Evolutionary conservation across 176 grass and related monocot species (phyloP).

Genomic region (Triticum monococcum): DNA sequence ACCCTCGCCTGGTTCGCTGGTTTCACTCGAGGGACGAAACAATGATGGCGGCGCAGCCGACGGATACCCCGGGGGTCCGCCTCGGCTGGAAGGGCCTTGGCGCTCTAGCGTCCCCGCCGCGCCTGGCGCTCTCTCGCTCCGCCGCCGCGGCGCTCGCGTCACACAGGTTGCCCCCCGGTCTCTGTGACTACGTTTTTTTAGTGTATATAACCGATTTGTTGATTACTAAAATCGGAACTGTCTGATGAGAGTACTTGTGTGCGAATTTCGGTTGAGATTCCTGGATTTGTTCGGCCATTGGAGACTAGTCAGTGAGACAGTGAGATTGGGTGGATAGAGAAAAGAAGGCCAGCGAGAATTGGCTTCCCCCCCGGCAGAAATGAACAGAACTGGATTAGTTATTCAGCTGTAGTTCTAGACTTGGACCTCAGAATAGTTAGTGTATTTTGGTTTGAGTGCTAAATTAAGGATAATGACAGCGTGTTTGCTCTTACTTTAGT

Average conservation of each 20-base stretch:
- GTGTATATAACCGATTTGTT: neutral
- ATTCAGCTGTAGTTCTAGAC: neutral
- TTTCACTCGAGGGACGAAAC: neutral
- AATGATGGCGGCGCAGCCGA: constrained; percentile 18
- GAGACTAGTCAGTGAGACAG: neutral
- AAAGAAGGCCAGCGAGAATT: neutral
- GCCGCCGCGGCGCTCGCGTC: neutral
- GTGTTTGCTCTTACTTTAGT: neutral
- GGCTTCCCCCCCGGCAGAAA: neutral
- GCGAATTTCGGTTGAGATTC: neutral
- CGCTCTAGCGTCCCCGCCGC: neutral
- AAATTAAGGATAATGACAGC: neutral
- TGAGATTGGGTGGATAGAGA: neutral
- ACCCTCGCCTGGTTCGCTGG: neutral
- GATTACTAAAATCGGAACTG: neutral
- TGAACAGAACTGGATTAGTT: neutral
- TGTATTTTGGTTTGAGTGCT: neutral
- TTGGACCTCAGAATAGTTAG: neutral
- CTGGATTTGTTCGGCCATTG: neutral
- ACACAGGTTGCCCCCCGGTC: constrained; percentile 24
- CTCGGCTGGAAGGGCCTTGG: constrained; percentile 9
- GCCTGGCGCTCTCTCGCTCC: neutral
- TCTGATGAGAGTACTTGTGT: neutral
- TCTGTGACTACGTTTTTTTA: neutral
- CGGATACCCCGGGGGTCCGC: constrained; percentile 14